Percentiles rank a stretch among this genome's conserved stretches.
These are phyloP conservation scores for Acmispon strigosus DNA, from an alignment of 306 rosid species.

Conservation along the genomic window DNA sequence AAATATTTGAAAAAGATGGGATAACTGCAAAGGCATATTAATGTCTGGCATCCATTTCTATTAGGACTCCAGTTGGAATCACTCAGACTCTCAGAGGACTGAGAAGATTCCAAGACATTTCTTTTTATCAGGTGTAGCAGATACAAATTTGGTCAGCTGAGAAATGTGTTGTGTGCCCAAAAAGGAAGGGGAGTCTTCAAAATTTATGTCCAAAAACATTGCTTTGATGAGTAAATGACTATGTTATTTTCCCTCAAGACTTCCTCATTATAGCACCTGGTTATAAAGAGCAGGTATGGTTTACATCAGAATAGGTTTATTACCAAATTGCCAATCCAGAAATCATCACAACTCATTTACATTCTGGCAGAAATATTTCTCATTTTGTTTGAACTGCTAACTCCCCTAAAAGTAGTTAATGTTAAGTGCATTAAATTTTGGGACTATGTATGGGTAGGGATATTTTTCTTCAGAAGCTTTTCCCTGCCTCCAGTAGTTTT, in stretches of 20 bases:
- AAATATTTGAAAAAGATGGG: neutral
- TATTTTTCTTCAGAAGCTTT: too few species aligned
- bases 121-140: neutral
- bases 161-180: neutral
- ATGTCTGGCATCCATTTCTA: constrained; percentile 3
- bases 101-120: constrained; percentile 7
- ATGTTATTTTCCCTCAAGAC: neutral
- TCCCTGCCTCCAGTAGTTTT: too few species aligned
- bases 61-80: neutral
- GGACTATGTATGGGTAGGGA: neutral
- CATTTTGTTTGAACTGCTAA: neutral
- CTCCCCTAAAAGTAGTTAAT: neutral
- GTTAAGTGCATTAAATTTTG: neutral
- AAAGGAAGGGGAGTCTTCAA: neutral
- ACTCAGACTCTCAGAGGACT: neutral
- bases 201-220: neutral
- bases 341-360: neutral
- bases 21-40: neutral
- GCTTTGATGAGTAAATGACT: neutral
- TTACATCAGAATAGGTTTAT: neutral
- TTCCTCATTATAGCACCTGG: neutral
- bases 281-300: neutral
- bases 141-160: neutral
- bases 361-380: neutral
- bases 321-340: neutral